Conservation (phyloP, 768 basidiomycete genomes). For the Auricularia cornea region DNA sequence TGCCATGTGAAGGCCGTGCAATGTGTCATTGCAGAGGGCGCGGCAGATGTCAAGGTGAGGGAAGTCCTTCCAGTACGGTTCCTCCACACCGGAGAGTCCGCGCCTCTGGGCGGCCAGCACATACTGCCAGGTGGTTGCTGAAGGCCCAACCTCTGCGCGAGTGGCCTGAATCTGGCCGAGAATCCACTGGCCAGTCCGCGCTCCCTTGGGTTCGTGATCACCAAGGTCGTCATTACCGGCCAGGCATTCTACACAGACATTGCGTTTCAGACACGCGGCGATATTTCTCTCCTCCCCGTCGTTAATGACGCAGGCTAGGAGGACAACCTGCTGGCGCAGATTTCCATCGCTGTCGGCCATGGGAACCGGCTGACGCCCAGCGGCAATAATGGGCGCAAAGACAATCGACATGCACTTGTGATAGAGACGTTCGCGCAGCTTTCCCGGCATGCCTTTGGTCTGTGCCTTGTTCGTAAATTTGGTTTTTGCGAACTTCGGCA, state of each 20-base stretch:
- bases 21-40: neutral
- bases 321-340: neutral
- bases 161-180: neutral
- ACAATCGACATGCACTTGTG: neutral
- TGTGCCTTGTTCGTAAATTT: neutral
- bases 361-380: neutral
- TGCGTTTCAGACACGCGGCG: neutral
- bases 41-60: neutral
- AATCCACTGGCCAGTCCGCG: neutral
- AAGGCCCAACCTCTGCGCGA: neutral
- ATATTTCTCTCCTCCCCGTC: conserved; percentile 1
- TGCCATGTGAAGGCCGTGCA: conserved; percentile 4
- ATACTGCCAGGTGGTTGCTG: neutral
- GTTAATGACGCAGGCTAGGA: neutral
- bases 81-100: neutral
- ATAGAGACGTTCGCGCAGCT: no score
- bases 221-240: conserved; percentile 1
- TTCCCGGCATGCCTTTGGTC: no score
- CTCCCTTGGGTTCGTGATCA: neutral
- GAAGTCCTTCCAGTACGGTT: no score
- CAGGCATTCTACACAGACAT: neutral
- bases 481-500: neutral
- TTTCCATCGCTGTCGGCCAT: conserved; percentile 4
- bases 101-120: neutral
- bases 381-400: neutral